Percentiles rank a stretch among this genome's conserved stretches.
Conservation (phyloP, 257 asterid genomes). For the Parsonsia alboflavescens region DNA sequence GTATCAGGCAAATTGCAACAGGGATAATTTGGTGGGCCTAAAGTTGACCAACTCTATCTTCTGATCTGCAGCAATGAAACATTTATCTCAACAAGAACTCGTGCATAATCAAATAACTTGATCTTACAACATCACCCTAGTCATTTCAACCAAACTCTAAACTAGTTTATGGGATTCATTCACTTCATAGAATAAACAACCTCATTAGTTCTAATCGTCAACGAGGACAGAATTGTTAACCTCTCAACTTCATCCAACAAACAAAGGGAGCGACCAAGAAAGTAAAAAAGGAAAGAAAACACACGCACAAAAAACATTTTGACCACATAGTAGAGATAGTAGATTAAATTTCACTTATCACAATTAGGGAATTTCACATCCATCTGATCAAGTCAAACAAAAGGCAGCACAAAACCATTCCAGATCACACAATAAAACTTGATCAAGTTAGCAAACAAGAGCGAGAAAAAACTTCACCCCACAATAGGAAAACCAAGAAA, state of each 20-base stretch:
- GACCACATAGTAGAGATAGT: background rate
- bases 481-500: background rate
- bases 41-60: background rate
- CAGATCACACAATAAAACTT: constrained; percentile 3
- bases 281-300: background rate
- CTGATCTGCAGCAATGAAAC: constrained; percentile 2
- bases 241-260: constrained; percentile 3
- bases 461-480: background rate
- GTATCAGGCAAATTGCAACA: constrained; percentile 4
- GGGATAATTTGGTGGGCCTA: background rate
- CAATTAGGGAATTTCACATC: background rate
- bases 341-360: background rate
- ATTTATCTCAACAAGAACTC: background rate
- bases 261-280: background rate
- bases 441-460: background rate
- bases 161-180: background rate
- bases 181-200: background rate
- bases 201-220: background rate
- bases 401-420: background rate
- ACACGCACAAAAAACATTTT: too few relatives aligned
- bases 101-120: background rate
- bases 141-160: background rate
- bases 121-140: background rate
- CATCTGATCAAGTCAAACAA: background rate
- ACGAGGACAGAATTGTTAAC: background rate